Base-by-base conservation (phyloP, 1,139 yeast species). In the Chernovozyma sophiae-reginae region DNA sequence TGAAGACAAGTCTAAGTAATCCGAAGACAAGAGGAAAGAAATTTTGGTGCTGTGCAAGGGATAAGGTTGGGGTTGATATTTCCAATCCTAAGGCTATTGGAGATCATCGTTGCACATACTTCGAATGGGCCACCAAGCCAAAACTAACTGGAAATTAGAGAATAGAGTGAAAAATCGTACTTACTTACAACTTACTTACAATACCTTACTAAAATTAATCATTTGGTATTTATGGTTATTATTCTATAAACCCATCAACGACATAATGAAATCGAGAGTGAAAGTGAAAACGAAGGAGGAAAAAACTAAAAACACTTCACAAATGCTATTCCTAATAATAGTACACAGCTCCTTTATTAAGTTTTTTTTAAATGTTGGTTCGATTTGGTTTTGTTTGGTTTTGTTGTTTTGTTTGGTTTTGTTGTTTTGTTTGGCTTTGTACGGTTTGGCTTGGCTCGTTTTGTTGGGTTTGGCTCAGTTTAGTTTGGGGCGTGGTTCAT, bases 11-110 rank as follows among this genome's bases (percentile, higher is more conserved):
- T 43, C 69, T 79, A 1, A 68, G 58, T 42, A 72, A 71, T 3
- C 45, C 53, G 5, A 64, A 55, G 34, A 68, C 63, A 43, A 77
- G 65, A 39, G 85, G 85, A 0, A 68, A 59, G 40, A 75, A 70
- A 46, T 80, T 79, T 46, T 80, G 85, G 86, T 68, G 77, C 29
- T 80, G 86, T 49, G 45, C 39, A 33, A 11, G 38, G 33, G 10
- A 19, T 13, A 32, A 13, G 26, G 19, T 34, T 4, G 33, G 37
- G 4, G 4, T 22, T 8, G 20, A 27, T 17, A 10, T n/a, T 19
- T 17, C 31, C 3, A 57, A 51, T 3, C 36, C 39, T 7, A 23
- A 24, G 16, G 30, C 38, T 7, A 24, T 30, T 3, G 48, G 52
- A 6, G 53, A 56, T 14, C 52, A 51, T 13, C 43, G 58, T 13